Conservation (phyloP, 352 stramenopile genomes). For the Phytophthora cryptogea region DNA sequence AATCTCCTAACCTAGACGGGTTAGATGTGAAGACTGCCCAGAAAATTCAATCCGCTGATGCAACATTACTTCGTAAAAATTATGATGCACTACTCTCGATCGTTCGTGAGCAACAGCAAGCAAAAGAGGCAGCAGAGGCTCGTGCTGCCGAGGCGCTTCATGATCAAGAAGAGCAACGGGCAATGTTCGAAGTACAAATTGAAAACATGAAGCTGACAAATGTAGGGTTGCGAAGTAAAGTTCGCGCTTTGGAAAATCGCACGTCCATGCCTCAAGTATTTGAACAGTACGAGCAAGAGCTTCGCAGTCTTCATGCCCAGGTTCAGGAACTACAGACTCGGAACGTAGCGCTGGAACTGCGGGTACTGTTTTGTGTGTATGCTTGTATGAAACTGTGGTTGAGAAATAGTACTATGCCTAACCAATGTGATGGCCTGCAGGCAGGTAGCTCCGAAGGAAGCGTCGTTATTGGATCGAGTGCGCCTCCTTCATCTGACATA, state of each 20-base stretch:
- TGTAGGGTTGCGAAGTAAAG: slow-evolving; percentile 66
- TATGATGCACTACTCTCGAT: slow-evolving; percentile 80
- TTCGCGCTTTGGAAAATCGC: slow-evolving; percentile 59
- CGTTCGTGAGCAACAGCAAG: slow-evolving; percentile 72
- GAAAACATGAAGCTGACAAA: slow-evolving; percentile 80
- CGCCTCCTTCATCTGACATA: slow-evolving; percentile 42
- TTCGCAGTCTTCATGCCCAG: slow-evolving; percentile 53
- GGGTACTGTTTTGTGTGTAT: slow-evolving; percentile 26
- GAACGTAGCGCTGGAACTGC: slow-evolving; percentile 73
- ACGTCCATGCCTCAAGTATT: slow-evolving; percentile 58
- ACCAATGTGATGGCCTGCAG: slow-evolving; percentile 6
- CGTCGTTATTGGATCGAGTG: not conserved
- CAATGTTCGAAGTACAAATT: slow-evolving; percentile 70
- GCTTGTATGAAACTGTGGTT: not conserved
- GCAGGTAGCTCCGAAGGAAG: slow-evolving; percentile 6
- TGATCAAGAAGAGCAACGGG: slow-evolving; percentile 55
- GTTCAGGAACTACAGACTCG: slow-evolving; percentile 58
- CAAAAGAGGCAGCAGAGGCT: slow-evolving; percentile 56
- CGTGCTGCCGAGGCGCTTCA: slow-evolving; percentile 46
- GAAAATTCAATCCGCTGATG: slow-evolving; percentile 64
- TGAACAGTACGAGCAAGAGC: slow-evolving; percentile 76
- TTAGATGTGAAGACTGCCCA: slow-evolving; percentile 53
- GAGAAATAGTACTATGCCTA: no score
- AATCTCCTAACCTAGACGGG: slow-evolving; percentile 55
- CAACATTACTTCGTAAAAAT: slow-evolving; percentile 70